Percentiles rank a stretch among this genome's conserved stretches.
phyloP scores from a whole-genome alignment of 345 rosid species.

The Gossypium rotundifolium region DNA sequence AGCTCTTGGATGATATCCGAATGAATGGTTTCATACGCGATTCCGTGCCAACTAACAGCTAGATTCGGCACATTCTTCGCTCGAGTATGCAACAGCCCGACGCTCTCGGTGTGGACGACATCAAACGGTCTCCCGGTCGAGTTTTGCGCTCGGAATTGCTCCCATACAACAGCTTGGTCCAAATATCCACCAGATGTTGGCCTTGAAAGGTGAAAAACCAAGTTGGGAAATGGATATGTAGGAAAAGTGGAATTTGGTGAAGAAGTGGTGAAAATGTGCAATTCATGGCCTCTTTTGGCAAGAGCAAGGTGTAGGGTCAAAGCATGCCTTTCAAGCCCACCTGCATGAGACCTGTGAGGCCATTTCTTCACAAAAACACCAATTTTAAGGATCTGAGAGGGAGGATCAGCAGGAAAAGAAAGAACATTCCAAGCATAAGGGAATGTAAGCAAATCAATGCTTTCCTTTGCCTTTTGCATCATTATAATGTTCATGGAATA shows the following conservation, averaged over 20 bases:
- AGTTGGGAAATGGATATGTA: constrained; percentile 33
- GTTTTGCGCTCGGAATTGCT: constrained; percentile 63
- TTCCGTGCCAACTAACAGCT: constrained; percentile 85
- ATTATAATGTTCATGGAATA: constrained; percentile 19
- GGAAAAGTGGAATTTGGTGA: constrained; percentile 48
- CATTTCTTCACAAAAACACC: constrained; percentile 88
- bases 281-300: constrained; percentile 76
- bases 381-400: constrained; percentile 50
- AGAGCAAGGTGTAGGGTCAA: constrained; percentile 77
- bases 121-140: constrained; percentile 66
- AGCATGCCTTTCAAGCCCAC: constrained; percentile 90
- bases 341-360: constrained; percentile 76
- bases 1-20: constrained; percentile 86
- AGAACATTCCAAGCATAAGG: constrained; percentile 78
- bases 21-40: constrained; percentile 86
- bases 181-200: constrained; percentile 74
- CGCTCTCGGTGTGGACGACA: constrained; percentile 83
- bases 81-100: constrained; percentile 76
- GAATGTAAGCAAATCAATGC: constrained; percentile 51
- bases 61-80: constrained; percentile 55
- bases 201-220: constrained; percentile 66
- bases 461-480: constrained; percentile 24
- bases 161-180: constrained; percentile 65
- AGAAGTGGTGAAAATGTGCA: constrained; percentile 78
- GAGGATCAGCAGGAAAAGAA: constrained; percentile 32